Percentiles rank a stretch among this genome's conserved stretches.
Evolutionary conservation across 2,329 filamentous ascomycete species (phyloP).

Genomic region (Penicillium sp.): DNA sequence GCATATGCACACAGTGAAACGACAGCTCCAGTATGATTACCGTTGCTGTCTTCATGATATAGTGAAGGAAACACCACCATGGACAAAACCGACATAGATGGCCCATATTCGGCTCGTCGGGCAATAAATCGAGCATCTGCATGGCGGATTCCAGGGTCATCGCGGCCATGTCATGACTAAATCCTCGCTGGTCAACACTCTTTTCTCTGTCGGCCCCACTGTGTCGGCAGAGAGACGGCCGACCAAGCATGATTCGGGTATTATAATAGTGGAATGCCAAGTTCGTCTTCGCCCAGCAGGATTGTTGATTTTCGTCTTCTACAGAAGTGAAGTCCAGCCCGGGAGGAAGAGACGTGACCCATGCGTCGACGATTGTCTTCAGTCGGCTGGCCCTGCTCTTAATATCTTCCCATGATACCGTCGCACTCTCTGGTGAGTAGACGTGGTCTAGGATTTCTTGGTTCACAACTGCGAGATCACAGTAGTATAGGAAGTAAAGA

Average conservation of each 20-base stretch:
- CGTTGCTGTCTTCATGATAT: constrained; percentile 39
- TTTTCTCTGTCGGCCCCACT: constrained; percentile 17
- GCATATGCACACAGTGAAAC: constrained; percentile 35
- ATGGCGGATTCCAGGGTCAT: constrained; percentile 32
- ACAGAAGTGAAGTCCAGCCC: constrained; percentile 4
- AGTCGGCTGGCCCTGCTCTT: background rate
- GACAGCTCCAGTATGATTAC: constrained; percentile 40
- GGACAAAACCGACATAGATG: constrained; percentile 33
- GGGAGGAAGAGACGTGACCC: constrained; percentile 4
- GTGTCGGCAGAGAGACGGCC: constrained; percentile 37
- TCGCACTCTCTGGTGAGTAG: constrained; percentile 24
- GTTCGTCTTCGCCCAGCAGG: constrained; percentile 17
- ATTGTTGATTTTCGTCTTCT: background rate
- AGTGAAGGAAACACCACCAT: constrained; percentile 44
- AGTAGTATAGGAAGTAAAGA: constrained; percentile 31
- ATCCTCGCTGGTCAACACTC: constrained; percentile 15
- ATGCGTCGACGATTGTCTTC: constrained; percentile 2
- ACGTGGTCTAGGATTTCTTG: constrained; percentile 32
- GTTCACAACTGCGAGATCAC: constrained; percentile 29
- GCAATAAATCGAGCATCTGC: constrained; percentile 36
- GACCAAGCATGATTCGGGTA: constrained; percentile 34
- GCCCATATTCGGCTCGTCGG: constrained; percentile 30
- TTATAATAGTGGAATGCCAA: constrained; percentile 40
- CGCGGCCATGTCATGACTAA: constrained; percentile 22
- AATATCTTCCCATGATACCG: constrained; percentile 1